Percentiles rank a stretch among this genome's conserved stretches.
phyloP scores from a whole-genome alignment of 257 asterid species.

The Solanum clarkiae region DNA sequence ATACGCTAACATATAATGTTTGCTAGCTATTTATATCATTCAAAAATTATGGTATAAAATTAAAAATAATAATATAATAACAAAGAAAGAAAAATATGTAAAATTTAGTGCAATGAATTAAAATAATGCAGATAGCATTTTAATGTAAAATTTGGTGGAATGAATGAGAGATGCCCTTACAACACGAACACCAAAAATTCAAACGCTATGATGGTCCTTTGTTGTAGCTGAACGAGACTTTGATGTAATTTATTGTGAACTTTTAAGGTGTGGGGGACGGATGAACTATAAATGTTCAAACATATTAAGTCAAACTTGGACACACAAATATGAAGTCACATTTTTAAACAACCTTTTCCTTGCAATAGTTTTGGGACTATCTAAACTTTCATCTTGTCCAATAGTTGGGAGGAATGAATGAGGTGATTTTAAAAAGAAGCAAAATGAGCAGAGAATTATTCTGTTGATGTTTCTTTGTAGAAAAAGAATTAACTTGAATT shows the following conservation, averaged over 20 bases:
- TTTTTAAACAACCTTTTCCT: not conserved
- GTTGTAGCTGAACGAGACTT: not conserved
- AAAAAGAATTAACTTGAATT: not conserved
- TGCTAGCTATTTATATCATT: too few species aligned
- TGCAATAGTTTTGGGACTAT: not conserved
- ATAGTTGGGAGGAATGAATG: not conserved
- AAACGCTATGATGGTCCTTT: not conserved
- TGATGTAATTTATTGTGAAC: not conserved
- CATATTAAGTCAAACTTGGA: not conserved
- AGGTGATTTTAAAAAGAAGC: not conserved
- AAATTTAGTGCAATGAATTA: too few species aligned
- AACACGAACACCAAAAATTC: not conserved
- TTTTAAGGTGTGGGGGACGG: not conserved
- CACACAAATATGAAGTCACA: not conserved
- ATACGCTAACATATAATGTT: too few species aligned
- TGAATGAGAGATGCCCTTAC: too few species aligned
- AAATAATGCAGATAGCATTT: too few species aligned
- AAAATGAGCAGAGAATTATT: too few species aligned
- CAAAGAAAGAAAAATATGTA: too few species aligned
- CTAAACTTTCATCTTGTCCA: not conserved
- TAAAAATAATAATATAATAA: too few species aligned
- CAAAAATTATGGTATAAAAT: too few species aligned
- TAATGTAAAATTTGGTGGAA: too few species aligned
- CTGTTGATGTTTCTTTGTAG: not conserved
- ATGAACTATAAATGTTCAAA: not conserved